A percentile compares a stretch with the other conserved stretches of the same genome.
Evolutionary conservation across 192 early-diverging fungal species (phyloP).

Genomic region (Podila minutissima): DNA sequence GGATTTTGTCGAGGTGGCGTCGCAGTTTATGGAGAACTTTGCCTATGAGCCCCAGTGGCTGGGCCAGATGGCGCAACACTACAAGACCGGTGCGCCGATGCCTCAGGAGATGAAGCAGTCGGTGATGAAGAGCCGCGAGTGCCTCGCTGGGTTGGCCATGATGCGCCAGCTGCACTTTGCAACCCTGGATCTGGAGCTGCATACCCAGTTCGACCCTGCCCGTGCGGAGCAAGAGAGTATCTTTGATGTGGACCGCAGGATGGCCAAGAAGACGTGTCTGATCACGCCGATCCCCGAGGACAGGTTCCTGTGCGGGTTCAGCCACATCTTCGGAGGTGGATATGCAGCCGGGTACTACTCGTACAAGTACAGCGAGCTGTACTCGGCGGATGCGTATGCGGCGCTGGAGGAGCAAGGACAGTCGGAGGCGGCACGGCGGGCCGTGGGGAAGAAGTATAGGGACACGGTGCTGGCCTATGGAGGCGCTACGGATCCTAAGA

Average conservation of each 20-base stretch:
- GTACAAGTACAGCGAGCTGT: slow-evolving; percentile 71
- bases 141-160: slow-evolving; percentile 61
- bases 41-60: slow-evolving; percentile 63
- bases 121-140: slow-evolving; percentile 56
- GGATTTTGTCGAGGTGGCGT: slow-evolving; percentile 69
- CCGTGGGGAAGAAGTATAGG: slow-evolving; percentile 60
- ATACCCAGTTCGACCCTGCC: slow-evolving; percentile 28
- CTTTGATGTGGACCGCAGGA: slow-evolving; percentile 64
- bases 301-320: slow-evolving; percentile 65
- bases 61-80: slow-evolving; percentile 56
- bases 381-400: slow-evolving; percentile 70
- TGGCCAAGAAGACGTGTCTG: slow-evolving; percentile 55
- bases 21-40: slow-evolving; percentile 76
- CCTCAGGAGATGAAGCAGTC: slow-evolving; percentile 64
- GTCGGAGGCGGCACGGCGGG: slow-evolving; percentile 7
- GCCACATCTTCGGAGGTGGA: slow-evolving; percentile 68
- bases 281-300: slow-evolving; percentile 59
- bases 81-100: slow-evolving; percentile 63
- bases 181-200: slow-evolving; percentile 61
- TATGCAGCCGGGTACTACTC: slow-evolving; percentile 71
- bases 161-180: slow-evolving; percentile 68
- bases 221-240: slow-evolving; percentile 32
- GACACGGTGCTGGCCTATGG: slow-evolving; percentile 68
- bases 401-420: slow-evolving; percentile 61
- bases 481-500: slow-evolving; percentile 60